Percentiles rank a stretch among this genome's conserved stretches.
These are phyloP conservation scores for Fabrea salina DNA, from an alignment of 169 alveolate species.

Conservation along the genomic window DNA sequence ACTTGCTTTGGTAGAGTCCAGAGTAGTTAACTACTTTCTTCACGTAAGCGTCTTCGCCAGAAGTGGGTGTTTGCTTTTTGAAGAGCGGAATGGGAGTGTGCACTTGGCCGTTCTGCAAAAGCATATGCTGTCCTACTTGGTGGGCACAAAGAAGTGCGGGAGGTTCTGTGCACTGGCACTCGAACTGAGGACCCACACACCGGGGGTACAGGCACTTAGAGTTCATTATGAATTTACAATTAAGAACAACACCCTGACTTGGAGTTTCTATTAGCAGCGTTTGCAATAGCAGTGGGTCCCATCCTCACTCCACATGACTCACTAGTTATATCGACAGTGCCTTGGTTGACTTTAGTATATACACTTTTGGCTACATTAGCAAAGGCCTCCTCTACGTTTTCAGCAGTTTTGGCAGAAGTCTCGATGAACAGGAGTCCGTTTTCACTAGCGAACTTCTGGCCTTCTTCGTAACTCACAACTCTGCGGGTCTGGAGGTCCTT, in stretches of 20 bases:
- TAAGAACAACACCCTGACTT: slow-evolving; percentile 4
- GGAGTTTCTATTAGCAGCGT: not conserved
- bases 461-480: slow-evolving; percentile 93
- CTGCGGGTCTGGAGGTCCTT: slow-evolving; percentile 90
- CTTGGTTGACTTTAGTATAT: slow-evolving; percentile 75
- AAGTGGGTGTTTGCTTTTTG: no score
- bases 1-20: no score
- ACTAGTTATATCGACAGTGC: slow-evolving; percentile 73
- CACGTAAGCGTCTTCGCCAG: no score
- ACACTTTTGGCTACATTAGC: slow-evolving; percentile 72
- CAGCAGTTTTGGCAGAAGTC: slow-evolving; percentile 96
- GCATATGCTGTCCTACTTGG: no score
- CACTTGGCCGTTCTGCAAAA: no score
- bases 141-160: no score
- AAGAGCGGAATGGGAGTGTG: no score
- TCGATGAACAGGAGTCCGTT: slow-evolving; percentile 92
- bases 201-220: no score
- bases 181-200: no score
- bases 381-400: slow-evolving; percentile 91
- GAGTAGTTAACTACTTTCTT: no score
- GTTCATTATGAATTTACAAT: not conserved
- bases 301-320: slow-evolving; percentile 32
- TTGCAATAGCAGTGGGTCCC: slow-evolving; percentile 8
- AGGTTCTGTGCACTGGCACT: no score
- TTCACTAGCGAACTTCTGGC: slow-evolving; percentile 91